Conservation (phyloP, 2,329 filamentous ascomycete species). For the Arthroderma uncinatum region DNA sequence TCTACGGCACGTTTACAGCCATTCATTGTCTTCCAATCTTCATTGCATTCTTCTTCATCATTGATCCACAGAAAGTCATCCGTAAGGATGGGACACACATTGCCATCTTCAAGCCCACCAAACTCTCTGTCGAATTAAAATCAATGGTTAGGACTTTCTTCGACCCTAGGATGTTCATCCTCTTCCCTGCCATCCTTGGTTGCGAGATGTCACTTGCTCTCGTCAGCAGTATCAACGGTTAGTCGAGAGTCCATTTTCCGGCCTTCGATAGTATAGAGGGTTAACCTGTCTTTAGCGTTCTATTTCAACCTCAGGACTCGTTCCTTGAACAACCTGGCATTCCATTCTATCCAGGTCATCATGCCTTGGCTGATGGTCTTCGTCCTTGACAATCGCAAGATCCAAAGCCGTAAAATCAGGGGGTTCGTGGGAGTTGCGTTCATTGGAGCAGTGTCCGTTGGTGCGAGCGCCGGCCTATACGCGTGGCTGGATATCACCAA, state of each 20-base stretch:
- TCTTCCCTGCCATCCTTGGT: conserved; percentile 62
- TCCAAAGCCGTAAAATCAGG: conserved; percentile 46
- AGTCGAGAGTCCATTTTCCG: background rate
- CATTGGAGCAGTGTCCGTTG: conserved; percentile 34
- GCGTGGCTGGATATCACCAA: conserved; percentile 45
- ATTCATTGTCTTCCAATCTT: conserved; percentile 55
- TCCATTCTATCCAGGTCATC: conserved; percentile 58
- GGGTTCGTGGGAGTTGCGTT: conserved; percentile 35
- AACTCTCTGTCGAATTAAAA: conserved; percentile 59
- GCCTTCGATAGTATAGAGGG: background rate
- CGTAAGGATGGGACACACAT: conserved; percentile 60
- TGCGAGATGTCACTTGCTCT: conserved; percentile 58
- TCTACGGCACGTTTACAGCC: conserved; percentile 62
- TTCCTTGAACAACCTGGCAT: conserved; percentile 54
- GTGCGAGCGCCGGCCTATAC: conserved; percentile 61
- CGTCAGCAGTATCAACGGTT: conserved; percentile 33
- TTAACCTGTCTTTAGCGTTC: conserved; percentile 42
- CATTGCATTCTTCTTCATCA: conserved; percentile 50
- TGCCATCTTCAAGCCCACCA: conserved; percentile 68
- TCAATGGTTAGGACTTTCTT: conserved; percentile 58
- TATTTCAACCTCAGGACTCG: conserved; percentile 55
- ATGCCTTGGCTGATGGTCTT: conserved; percentile 56
- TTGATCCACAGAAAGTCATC: conserved; percentile 54
- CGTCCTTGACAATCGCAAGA: conserved; percentile 38
- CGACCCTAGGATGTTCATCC: conserved; percentile 53